A percentile compares a stretch with the other conserved stretches of the same genome.
phyloP scores from a whole-genome alignment of 495 filamentous ascomycete genomes.

The Stereocaulon alpinum region DNA sequence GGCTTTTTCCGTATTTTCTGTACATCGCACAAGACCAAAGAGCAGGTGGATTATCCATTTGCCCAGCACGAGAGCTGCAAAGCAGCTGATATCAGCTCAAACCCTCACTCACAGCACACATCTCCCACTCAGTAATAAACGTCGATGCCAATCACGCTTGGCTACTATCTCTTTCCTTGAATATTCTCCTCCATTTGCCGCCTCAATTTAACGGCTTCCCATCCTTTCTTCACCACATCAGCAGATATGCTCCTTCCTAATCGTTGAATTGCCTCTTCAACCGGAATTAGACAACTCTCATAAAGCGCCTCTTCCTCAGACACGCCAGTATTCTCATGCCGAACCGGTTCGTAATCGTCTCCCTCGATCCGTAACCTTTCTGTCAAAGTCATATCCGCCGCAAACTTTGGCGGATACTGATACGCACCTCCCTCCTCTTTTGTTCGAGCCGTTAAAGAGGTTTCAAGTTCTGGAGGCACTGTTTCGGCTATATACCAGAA shows the following conservation, averaged over 20 bases:
- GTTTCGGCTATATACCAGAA: conserved; percentile 44
- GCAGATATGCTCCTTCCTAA: conserved; percentile 29
- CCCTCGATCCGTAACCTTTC: conserved; percentile 31
- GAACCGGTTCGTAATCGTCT: conserved; percentile 30
- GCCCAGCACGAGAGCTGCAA: too few relatives aligned
- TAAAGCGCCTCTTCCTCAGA: conserved; percentile 37
- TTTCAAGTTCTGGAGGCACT: conserved; percentile 32
- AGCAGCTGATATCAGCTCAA: background rate
- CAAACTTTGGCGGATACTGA: conserved; percentile 24
- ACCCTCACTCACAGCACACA: background rate
- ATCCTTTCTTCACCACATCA: conserved; percentile 34
- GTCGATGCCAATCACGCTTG: background rate
- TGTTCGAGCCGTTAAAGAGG: conserved; percentile 6
- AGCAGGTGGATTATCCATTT: too few relatives aligned
- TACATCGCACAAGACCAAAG: too few relatives aligned
- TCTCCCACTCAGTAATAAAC: background rate
- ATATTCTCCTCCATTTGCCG: conserved; percentile 23
- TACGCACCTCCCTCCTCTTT: conserved; percentile 15
- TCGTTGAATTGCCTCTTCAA: conserved; percentile 33
- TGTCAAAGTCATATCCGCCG: conserved; percentile 25
- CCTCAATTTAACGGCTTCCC: conserved; percentile 29
- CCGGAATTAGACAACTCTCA: conserved; percentile 29
- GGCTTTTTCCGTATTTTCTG: too few relatives aligned
- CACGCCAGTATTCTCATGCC: conserved; percentile 35
- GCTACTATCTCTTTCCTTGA: background rate